phyloP scores from a whole-genome alignment of 2,329 filamentous ascomycete genomes.

The Calonectria fujianensis region DNA sequence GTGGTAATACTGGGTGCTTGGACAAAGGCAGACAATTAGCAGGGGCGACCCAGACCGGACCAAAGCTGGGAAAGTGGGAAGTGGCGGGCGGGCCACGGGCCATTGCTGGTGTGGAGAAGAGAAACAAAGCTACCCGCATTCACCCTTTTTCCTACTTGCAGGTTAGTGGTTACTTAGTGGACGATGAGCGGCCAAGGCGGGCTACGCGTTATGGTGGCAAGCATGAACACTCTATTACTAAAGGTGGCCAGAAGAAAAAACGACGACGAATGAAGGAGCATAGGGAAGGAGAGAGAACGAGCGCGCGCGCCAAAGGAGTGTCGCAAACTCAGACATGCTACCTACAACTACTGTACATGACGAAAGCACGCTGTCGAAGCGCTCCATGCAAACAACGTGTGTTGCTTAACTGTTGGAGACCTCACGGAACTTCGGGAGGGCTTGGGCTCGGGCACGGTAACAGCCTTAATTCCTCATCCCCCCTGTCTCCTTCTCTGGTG shows the following conservation, averaged over 20 bases:
- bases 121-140: constrained; percentile 24
- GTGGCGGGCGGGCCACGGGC: constrained; percentile 29
- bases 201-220: constrained; percentile 18
- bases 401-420: constrained; percentile 15
- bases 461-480: constrained; percentile 48
- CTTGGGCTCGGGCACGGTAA: constrained; percentile 37
- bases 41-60: constrained; percentile 33
- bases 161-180: neutral
- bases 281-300: neutral
- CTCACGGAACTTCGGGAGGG: constrained; percentile 23
- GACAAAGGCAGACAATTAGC: constrained; percentile 27
- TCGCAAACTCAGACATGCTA: neutral
- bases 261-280: neutral
- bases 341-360: constrained; percentile 17
- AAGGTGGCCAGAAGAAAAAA: neutral
- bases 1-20: constrained; percentile 30
- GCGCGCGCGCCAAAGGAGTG: neutral
- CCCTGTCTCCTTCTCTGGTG: constrained; percentile 34
- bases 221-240: neutral
- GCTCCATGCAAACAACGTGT: constrained; percentile 22
- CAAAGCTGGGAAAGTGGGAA: constrained; percentile 21
- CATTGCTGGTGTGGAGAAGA: constrained; percentile 33
- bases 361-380: constrained; percentile 22
- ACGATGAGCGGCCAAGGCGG: constrained; percentile 3
- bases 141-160: constrained; percentile 31